phyloP scores from a whole-genome alignment of 192 early-diverging fungal species.

The Coemansia sp. region DNA sequence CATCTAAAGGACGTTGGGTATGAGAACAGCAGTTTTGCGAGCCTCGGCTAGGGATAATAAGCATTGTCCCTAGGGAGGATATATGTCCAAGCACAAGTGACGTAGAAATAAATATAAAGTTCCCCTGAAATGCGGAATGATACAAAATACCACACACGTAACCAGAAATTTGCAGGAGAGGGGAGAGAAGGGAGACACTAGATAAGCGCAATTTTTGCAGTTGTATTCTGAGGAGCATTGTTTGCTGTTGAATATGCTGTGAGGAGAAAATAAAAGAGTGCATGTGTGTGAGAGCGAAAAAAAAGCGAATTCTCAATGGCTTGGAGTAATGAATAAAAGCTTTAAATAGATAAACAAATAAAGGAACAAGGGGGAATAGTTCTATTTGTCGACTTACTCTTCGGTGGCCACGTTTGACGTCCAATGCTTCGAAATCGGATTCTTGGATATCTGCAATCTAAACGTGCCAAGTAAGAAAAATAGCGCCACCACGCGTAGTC shows the following conservation, averaged over 20 bases:
- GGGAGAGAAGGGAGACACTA: background rate
- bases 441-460: slow-evolving; percentile 53
- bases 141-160: background rate
- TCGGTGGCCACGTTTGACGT: slow-evolving; percentile 50
- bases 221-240: background rate
- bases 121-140: too few species aligned
- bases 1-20: background rate
- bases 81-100: background rate
- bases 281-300: background rate
- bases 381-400: slow-evolving; percentile 33
- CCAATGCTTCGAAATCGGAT: slow-evolving; percentile 49
- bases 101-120: background rate
- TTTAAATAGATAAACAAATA: background rate
- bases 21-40: background rate
- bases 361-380: background rate
- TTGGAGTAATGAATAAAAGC: slow-evolving; percentile 3
- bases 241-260: background rate
- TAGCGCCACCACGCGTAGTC: background rate
- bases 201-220: background rate
- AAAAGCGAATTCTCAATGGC: background rate
- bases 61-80: background rate
- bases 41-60: background rate
- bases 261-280: background rate
- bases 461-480: background rate
- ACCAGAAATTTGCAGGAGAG: background rate